phyloP scores from a whole-genome alignment of 202 grass and related monocot genomes.

The Alloteropsis angusta region DNA sequence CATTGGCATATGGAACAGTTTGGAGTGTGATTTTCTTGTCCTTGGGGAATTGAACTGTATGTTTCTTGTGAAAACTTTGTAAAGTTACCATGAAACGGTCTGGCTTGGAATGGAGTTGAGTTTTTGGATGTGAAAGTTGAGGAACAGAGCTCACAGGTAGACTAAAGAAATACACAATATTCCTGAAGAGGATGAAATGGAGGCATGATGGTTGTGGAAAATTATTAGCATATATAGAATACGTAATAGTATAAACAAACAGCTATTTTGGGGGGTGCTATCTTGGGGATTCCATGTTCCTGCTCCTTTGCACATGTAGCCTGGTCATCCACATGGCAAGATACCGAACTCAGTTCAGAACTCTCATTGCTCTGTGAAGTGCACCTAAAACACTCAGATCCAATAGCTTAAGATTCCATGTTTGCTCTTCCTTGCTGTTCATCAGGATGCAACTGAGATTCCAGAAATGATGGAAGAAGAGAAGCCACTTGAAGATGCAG shows the following conservation, averaged over 20 bases:
- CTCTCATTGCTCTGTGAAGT: neutral
- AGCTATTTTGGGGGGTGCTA: neutral
- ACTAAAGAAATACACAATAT: neutral
- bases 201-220: neutral
- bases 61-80: neutral
- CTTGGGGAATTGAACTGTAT: neutral
- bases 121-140: neutral
- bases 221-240: neutral
- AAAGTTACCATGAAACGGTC: neutral
- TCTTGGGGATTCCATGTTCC: neutral
- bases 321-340: slow-evolving; percentile 21
- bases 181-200: neutral
- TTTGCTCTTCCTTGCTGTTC: neutral
- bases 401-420: neutral
- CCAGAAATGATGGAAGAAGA: slow-evolving; percentile 45
- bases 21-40: neutral
- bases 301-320: neutral
- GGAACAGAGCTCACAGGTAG: neutral
- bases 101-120: neutral
- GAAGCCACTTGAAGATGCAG: neutral
- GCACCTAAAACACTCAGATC: neutral
- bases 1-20: neutral
- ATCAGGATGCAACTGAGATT: neutral
- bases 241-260: neutral
- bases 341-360: neutral